A percentile compares a stretch with the other conserved stretches of the same genome.
phyloP scores from a whole-genome alignment of 2,329 filamentous ascomycete genomes.

The Pyrenophora teres region DNA sequence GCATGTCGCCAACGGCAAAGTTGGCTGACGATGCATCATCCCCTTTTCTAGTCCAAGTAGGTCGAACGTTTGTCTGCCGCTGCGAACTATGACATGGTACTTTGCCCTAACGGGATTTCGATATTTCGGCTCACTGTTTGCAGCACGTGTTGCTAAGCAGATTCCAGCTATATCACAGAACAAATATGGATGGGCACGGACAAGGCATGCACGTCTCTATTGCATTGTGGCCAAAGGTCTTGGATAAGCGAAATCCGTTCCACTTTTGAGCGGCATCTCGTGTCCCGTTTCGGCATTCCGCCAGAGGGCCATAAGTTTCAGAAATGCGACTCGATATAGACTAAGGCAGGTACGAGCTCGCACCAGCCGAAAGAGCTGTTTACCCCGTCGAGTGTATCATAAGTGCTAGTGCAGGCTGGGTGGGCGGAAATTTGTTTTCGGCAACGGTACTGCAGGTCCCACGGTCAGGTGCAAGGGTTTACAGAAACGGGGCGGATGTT shows the following conservation, averaged over 20 bases:
- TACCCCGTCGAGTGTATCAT: slow-evolving; percentile 39
- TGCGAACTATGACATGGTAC: slow-evolving; percentile 25
- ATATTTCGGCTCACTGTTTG: slow-evolving; percentile 14
- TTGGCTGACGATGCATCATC: slow-evolving; percentile 1
- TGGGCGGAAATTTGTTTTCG: slow-evolving; percentile 33
- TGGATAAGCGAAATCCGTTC: slow-evolving; percentile 26
- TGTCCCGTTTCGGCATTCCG: slow-evolving; percentile 30
- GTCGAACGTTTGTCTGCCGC: slow-evolving; percentile 11
- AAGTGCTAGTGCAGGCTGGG: slow-evolving; percentile 4
- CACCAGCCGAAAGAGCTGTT: slow-evolving; percentile 39
- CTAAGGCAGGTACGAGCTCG: slow-evolving; percentile 47
- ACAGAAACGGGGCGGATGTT: slow-evolving; percentile 21
- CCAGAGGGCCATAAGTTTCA: slow-evolving; percentile 40
- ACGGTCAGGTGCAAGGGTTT: slow-evolving; percentile 37
- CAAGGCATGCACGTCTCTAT: slow-evolving; percentile 13
- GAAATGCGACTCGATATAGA: slow-evolving; percentile 27
- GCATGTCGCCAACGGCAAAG: slow-evolving; percentile 7
- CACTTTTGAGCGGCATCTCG: slow-evolving; percentile 28
- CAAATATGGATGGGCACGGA: slow-evolving; percentile 19
- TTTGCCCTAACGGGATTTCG: slow-evolving; percentile 19
- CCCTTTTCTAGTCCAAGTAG: slow-evolving; percentile 8
- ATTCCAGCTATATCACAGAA: slow-evolving; percentile 23
- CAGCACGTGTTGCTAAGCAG: slow-evolving; percentile 22
- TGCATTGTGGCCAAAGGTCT: slow-evolving; percentile 22
- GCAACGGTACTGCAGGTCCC: slow-evolving; percentile 34